These are phyloP conservation scores for Phaffomyces opuntiae DNA, from an alignment of 805 yeast species.

Conservation along the genomic window DNA sequence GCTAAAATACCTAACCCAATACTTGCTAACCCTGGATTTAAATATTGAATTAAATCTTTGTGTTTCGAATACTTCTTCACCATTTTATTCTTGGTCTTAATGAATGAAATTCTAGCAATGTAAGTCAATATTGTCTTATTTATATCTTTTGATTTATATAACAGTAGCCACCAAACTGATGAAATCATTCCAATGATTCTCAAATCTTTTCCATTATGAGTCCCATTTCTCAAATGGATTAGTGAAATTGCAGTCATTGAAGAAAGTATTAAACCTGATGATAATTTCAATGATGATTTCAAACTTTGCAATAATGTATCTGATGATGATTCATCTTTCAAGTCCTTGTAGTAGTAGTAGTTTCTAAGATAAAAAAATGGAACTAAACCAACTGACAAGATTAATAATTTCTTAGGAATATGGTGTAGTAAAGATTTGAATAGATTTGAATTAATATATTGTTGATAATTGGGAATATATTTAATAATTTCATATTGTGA, in stretches of 20 bases:
- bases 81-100: slow-evolving; percentile 2
- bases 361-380: slow-evolving; percentile 7
- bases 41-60: neutral
- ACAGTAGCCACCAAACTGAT: slow-evolving; percentile 9
- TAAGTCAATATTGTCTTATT: slow-evolving; percentile 2
- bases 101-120: slow-evolving; percentile 2
- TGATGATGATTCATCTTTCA: neutral
- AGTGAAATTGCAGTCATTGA: too few species aligned
- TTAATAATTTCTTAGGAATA: slow-evolving; percentile 10
- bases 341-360: neutral
- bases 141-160: neutral
- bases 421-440: neutral
- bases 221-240: too few species aligned
- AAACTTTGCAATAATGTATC: neutral
- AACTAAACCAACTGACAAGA: neutral
- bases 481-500: neutral
- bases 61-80: neutral
- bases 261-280: neutral
- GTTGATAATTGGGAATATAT: neutral
- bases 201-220: neutral
- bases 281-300: slow-evolving; percentile 1
- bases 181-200: slow-evolving; percentile 8
- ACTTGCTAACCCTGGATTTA: slow-evolving; percentile 3
- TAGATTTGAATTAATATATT: slow-evolving; percentile 4
- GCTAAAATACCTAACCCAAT: slow-evolving; percentile 3